These are phyloP conservation scores for Sporothrix variecibatus DNA, from an alignment of 2,329 filamentous ascomycete genomes.

Conservation along the genomic window DNA sequence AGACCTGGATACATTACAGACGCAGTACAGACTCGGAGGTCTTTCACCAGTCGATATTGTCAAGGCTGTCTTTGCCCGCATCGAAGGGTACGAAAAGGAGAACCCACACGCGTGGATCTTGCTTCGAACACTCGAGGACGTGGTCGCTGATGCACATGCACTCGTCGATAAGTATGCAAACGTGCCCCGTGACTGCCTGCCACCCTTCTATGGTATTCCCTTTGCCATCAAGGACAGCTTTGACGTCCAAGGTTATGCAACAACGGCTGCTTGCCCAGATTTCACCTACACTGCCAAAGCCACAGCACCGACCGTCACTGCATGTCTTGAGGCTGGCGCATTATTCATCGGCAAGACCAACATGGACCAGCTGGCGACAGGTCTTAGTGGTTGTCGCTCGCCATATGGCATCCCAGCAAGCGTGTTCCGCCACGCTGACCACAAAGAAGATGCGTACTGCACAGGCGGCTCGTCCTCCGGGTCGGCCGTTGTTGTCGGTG, in stretches of 20 bases:
- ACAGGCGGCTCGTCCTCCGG: constrained; percentile 59
- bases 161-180: constrained; percentile 44
- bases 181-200: constrained; percentile 38
- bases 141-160: constrained; percentile 44
- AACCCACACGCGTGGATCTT: constrained; percentile 56
- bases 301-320: constrained; percentile 50
- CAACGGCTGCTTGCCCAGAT: constrained; percentile 54
- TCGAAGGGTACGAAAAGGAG: constrained; percentile 49
- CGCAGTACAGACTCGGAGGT: constrained; percentile 19
- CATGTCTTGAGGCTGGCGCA: constrained; percentile 52
- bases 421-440: constrained; percentile 32
- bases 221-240: constrained; percentile 61
- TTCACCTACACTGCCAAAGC: constrained; percentile 50
- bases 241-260: constrained; percentile 52
- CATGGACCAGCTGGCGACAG: constrained; percentile 64
- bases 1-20: constrained; percentile 24
- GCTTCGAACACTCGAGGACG: constrained; percentile 42
- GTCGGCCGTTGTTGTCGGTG: constrained; percentile 55
- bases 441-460: constrained; percentile 31
- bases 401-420: constrained; percentile 55
- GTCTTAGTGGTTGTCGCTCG: constrained; percentile 57
- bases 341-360: constrained; percentile 60
- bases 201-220: constrained; percentile 56
- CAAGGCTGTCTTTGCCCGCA: constrained; percentile 41
- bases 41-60: constrained; percentile 25